A percentile compares a stretch with the other conserved stretches of the same genome.
phyloP scores from a whole-genome alignment of 2,329 filamentous ascomycete genomes.

The Biscogniauxia marginata region DNA sequence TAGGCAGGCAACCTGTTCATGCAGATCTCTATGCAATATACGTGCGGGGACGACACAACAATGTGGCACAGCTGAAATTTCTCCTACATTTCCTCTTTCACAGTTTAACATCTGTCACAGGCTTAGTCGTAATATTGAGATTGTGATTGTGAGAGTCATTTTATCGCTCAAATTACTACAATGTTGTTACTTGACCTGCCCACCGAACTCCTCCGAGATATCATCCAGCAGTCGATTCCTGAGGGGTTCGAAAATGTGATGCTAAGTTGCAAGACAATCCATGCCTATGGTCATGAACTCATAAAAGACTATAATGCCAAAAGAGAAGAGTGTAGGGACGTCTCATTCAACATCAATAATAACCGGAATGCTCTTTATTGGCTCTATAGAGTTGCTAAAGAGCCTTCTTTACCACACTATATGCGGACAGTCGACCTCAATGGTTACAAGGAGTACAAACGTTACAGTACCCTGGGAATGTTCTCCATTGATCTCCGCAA shows the following conservation, averaged over 20 bases:
- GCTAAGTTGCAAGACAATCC: constrained; percentile 11
- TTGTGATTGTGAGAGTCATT: no score
- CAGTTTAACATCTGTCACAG: no score
- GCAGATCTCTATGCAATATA: neutral
- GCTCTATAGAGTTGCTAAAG: constrained; percentile 4
- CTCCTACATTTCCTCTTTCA: neutral
- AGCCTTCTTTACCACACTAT: constrained; percentile 10
- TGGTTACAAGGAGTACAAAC: neutral
- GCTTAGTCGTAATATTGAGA: no score
- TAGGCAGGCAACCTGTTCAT: neutral
- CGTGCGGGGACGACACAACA: neutral
- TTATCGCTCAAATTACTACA: no score
- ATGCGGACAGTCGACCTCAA: constrained; percentile 3
- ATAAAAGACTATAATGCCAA: constrained; percentile 4
- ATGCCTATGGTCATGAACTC: constrained; percentile 9
- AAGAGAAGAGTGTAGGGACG: neutral
- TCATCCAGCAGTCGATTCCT: constrained; percentile 16
- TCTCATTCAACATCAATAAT: neutral
- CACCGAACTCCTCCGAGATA: constrained; percentile 8
- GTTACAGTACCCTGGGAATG: neutral
- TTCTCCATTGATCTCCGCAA: neutral
- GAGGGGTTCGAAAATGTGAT: constrained; percentile 18
- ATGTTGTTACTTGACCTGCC: constrained; percentile 14
- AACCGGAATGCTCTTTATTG: constrained; percentile 1
- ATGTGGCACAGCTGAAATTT: neutral